Percentiles rank a stretch among this genome's conserved stretches.
These are phyloP conservation scores for Coprinopsis sp. DNA, from an alignment of 768 basidiomycete genomes.

Conservation along the genomic window DNA sequence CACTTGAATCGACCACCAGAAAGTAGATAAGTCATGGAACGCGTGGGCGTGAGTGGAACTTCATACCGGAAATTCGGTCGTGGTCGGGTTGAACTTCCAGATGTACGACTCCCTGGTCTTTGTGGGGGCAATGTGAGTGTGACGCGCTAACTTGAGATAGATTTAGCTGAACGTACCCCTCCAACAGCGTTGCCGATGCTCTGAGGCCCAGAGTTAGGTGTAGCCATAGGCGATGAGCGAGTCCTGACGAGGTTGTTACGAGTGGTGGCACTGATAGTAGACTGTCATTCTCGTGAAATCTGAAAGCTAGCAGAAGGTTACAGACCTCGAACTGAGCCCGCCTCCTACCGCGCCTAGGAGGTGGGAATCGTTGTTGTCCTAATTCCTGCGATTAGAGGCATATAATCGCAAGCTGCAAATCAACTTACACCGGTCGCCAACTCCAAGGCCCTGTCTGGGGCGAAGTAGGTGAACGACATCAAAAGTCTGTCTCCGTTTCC, in stretches of 20 bases:
- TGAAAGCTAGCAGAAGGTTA: too few species aligned
- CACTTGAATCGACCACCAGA: too few species aligned
- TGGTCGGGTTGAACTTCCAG: neutral
- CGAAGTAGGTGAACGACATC: neutral
- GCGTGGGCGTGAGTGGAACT: too few species aligned
- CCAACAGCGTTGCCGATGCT: too few species aligned
- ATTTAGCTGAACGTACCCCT: neutral
- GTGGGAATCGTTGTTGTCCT: neutral
- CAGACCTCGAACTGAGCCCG: neutral
- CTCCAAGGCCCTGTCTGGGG: neutral
- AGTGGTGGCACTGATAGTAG: too few species aligned
- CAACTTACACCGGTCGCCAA: neutral
- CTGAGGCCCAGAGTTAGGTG: too few species aligned
- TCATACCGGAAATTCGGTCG: neutral
- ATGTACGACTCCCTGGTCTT: neutral
- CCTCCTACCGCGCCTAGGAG: too few species aligned
- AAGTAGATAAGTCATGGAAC: too few species aligned
- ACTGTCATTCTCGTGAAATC: too few species aligned
- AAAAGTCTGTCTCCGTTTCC: neutral
- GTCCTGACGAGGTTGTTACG: too few species aligned
- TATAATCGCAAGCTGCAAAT: neutral
- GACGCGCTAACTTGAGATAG: neutral
- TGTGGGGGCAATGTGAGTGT: too few species aligned
- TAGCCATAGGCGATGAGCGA: too few species aligned
- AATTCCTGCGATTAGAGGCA: neutral